phyloP scores from a whole-genome alignment of 2,329 filamentous ascomycete genomes.

The Colletotrichum cereale region DNA sequence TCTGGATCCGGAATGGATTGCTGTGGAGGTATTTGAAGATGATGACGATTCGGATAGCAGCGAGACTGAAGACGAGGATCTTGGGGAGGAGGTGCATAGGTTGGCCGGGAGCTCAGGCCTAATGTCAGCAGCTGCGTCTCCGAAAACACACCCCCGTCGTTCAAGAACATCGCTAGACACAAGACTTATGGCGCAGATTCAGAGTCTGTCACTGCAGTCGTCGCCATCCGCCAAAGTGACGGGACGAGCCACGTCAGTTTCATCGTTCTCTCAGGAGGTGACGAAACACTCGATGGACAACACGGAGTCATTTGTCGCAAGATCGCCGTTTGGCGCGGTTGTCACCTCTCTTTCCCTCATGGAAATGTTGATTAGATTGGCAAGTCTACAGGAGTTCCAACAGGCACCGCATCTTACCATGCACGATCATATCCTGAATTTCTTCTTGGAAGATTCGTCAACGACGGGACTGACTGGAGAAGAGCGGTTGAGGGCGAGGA shows the following conservation, averaged over 20 bases:
- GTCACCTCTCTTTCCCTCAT: slow-evolving; percentile 77
- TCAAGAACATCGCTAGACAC: slow-evolving; percentile 51
- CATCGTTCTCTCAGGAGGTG: slow-evolving; percentile 19
- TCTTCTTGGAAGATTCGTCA: slow-evolving; percentile 79
- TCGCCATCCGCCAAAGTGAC: slow-evolving; percentile 29
- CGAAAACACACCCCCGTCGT: slow-evolving; percentile 26
- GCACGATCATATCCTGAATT: slow-evolving; percentile 88
- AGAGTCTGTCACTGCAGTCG: slow-evolving; percentile 52
- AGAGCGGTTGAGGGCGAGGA: slow-evolving; percentile 57
- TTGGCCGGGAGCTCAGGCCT: not conserved
- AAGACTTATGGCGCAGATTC: slow-evolving; percentile 56
- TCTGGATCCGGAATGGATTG: slow-evolving; percentile 91
- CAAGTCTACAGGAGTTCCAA: slow-evolving; percentile 91
- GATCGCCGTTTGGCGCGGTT: slow-evolving; percentile 65
- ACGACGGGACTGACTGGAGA: slow-evolving; percentile 63
- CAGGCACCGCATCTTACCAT: slow-evolving; percentile 91
- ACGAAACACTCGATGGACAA: slow-evolving; percentile 35
- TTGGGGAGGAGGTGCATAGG: slow-evolving; percentile 44
- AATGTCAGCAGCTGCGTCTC: slow-evolving; percentile 14
- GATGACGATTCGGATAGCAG: slow-evolving; percentile 58
- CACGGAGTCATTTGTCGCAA: slow-evolving; percentile 51
- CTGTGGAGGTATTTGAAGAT: slow-evolving; percentile 85
- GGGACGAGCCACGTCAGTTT: slow-evolving; percentile 11
- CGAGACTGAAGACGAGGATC: slow-evolving; percentile 56
- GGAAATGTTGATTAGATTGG: slow-evolving; percentile 88